These are phyloP conservation scores for Rhododendron simsii DNA, from an alignment of 148 eudicot genomes.

Conservation along the genomic window DNA sequence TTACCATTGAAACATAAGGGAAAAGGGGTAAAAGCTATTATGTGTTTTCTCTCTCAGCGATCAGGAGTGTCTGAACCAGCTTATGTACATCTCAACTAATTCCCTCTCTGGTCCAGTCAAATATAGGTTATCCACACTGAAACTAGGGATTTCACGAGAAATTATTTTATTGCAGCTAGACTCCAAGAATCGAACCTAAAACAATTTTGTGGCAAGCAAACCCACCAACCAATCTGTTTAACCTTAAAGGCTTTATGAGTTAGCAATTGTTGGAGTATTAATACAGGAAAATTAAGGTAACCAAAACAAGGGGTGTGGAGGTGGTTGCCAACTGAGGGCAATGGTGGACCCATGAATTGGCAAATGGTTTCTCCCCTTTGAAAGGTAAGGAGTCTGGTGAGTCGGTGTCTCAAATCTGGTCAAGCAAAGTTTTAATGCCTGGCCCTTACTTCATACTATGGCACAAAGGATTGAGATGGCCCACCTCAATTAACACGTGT, in stretches of 20 bases:
- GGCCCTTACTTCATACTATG: neutral
- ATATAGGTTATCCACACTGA: too few relatives aligned
- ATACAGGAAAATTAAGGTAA: neutral
- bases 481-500: neutral
- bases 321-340: constrained; percentile 5
- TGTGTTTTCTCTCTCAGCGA: neutral
- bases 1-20: neutral
- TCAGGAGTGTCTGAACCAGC: too few relatives aligned
- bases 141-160: too few relatives aligned
- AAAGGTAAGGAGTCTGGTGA: neutral
- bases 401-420: neutral
- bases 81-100: too few relatives aligned
- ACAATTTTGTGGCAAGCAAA: too few relatives aligned
- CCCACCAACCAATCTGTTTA: neutral
- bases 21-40: neutral
- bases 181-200: too few relatives aligned
- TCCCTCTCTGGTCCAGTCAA: too few relatives aligned
- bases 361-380: neutral
- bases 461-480: neutral
- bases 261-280: neutral
- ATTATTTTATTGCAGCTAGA: too few relatives aligned
- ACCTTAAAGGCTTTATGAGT: neutral
- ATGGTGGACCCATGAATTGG: neutral
- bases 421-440: constrained; percentile 1
- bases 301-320: neutral